Percentiles rank a stretch among this genome's conserved stretches.
Conservation (phyloP, 257 asterid species). For the Asclepias syriaca region DNA sequence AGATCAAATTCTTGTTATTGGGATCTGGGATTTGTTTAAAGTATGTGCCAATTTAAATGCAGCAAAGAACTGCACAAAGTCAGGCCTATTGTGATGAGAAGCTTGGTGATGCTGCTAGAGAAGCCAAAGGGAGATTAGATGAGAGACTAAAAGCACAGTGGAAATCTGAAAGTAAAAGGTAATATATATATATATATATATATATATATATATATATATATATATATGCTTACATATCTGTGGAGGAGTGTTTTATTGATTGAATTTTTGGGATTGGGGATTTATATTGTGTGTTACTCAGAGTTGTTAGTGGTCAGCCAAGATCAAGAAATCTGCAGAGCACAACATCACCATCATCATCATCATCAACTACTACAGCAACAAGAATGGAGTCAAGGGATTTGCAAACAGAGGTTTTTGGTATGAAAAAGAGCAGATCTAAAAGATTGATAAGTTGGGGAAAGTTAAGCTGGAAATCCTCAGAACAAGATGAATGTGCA, state of each 20-base stretch:
- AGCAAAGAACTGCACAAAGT: conserved; percentile 27
- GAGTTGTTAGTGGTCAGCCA: conserved; percentile 14
- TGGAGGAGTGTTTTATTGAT: not conserved
- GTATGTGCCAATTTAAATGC: not conserved
- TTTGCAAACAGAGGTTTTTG: conserved; percentile 17
- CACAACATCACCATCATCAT: conserved; percentile 9
- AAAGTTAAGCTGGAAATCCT: conserved; percentile 49
- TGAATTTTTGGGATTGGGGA: not conserved
- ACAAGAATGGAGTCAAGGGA: conserved; percentile 15
- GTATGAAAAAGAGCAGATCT: conserved; percentile 38
- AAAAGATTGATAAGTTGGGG: conserved; percentile 46
- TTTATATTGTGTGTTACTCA: not conserved
- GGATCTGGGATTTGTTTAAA: too few species aligned
- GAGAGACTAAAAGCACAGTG: conserved; percentile 38
- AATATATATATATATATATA: too few species aligned
- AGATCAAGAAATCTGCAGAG: conserved; percentile 17
- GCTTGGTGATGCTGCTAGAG: conserved; percentile 32
- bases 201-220: not conserved
- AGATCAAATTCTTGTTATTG: too few species aligned
- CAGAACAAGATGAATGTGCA: conserved; percentile 61
- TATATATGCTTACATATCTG: not conserved
- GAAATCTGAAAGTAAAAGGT: conserved; percentile 36
- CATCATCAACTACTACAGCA: not conserved
- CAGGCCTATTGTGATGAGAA: conserved; percentile 26
- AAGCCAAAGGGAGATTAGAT: conserved; percentile 62